Percentiles rank a stretch among this genome's conserved stretches.
These are phyloP conservation scores for Lentinus polychrous DNA, from an alignment of 1,284 basidiomycete species.

Conservation along the genomic window DNA sequence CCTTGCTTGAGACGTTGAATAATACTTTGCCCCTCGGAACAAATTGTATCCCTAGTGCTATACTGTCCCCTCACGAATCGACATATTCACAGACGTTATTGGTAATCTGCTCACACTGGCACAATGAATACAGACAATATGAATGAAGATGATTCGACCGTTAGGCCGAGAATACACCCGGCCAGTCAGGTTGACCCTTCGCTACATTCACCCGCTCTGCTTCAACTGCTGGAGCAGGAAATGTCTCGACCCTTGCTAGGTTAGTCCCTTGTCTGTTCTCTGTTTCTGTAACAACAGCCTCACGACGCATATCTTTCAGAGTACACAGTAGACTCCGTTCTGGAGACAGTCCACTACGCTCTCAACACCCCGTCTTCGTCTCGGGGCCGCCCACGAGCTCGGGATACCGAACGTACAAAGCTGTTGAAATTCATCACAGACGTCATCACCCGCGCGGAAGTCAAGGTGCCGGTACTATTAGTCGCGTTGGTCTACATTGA, in stretches of 20 bases:
- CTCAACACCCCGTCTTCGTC: conserved; percentile 52
- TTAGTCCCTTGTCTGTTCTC: conserved; percentile 27
- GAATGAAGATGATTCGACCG: not conserved
- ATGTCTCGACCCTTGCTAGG: conserved; percentile 53
- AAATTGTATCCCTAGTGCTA: no score
- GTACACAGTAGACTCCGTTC: conserved; percentile 57
- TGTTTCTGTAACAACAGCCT: not conserved
- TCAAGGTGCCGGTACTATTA: conserved; percentile 56
- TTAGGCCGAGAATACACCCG: conserved; percentile 38
- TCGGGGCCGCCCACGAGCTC: conserved; percentile 39
- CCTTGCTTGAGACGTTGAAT: no score
- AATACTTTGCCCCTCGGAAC: no score
- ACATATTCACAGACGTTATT: no score
- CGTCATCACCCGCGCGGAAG: conserved; percentile 61
- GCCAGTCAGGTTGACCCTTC: conserved; percentile 58
- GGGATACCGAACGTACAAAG: conserved; percentile 42
- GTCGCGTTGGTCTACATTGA: conserved; percentile 65
- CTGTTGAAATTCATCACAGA: conserved; percentile 58
- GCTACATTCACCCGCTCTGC: conserved; percentile 51
- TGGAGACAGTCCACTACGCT: conserved; percentile 67
- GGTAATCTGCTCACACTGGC: no score
- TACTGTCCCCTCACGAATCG: no score
- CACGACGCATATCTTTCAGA: conserved; percentile 31
- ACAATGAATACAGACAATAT: not conserved
- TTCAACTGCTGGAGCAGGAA: conserved; percentile 58